phyloP scores from a whole-genome alignment of 1,284 basidiomycete genomes.

The Athelia sp. region DNA sequence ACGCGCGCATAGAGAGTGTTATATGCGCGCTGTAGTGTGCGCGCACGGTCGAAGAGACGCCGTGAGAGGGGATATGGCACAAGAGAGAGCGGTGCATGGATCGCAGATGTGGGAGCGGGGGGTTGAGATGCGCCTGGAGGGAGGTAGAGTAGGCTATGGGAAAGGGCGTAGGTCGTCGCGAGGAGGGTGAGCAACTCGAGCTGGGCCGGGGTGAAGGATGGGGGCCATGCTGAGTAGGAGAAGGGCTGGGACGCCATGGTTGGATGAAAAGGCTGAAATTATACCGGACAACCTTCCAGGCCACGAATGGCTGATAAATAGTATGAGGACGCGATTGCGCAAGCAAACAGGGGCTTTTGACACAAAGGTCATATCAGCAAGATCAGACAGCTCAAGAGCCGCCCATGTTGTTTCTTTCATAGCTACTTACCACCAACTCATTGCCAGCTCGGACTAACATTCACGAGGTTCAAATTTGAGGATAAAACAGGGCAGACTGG shows the following conservation, averaged over 20 bases:
- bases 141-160: slow-evolving; percentile 82
- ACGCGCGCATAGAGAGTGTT: slow-evolving; percentile 85
- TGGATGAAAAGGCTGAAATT: neutral
- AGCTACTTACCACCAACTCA: too few relatives aligned
- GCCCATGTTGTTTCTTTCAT: too few relatives aligned
- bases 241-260: neutral
- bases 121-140: slow-evolving; percentile 49
- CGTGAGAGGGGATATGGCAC: slow-evolving; percentile 88
- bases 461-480: too few relatives aligned
- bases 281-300: slow-evolving; percentile 13
- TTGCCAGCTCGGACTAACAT: too few relatives aligned
- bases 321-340: neutral
- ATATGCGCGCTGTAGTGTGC: slow-evolving; percentile 71
- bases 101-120: slow-evolving; percentile 59
- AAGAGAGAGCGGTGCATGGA: slow-evolving; percentile 87
- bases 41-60: slow-evolving; percentile 63
- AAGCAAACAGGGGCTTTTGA: too few relatives aligned
- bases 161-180: slow-evolving; percentile 82
- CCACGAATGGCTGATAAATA: slow-evolving; percentile 27
- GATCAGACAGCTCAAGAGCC: too few relatives aligned
- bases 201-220: slow-evolving; percentile 54
- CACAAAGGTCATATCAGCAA: too few relatives aligned
- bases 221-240: slow-evolving; percentile 61
- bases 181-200: slow-evolving; percentile 54
- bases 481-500: too few relatives aligned